A percentile compares a stretch with the other conserved stretches of the same genome.
Conservation (phyloP, 2,329 filamentous ascomycete genomes). For the Stromatinia cepivora region DNA sequence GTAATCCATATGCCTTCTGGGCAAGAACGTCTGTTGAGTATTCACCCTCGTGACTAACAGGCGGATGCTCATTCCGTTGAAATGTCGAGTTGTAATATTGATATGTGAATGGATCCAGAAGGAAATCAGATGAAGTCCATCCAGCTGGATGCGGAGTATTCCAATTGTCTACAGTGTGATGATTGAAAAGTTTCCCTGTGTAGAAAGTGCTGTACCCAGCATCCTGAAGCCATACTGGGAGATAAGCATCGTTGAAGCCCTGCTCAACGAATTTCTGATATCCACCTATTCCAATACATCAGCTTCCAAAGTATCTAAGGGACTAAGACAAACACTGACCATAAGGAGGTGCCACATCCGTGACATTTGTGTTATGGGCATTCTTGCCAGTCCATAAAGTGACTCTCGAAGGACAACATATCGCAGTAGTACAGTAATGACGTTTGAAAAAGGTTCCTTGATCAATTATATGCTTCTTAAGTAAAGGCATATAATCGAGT, state of each 20-base stretch:
- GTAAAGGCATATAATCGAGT: constrained; percentile 55
- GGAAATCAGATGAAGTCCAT: constrained; percentile 59
- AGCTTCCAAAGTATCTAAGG: constrained; percentile 31
- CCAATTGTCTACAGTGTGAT: constrained; percentile 61
- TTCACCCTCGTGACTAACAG: constrained; percentile 53
- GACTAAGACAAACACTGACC: constrained; percentile 41
- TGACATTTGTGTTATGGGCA: constrained; percentile 65
- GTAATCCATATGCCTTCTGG: constrained; percentile 57
- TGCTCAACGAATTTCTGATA: constrained; percentile 67
- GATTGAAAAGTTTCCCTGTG: constrained; percentile 70
- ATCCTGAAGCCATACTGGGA: constrained; percentile 70
- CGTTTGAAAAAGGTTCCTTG: constrained; percentile 56
- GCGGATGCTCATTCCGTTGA: constrained; percentile 58
- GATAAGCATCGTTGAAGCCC: constrained; percentile 65
- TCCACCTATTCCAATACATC: constrained; percentile 44
- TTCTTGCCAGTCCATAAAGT: constrained; percentile 61
- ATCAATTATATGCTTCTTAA: constrained; percentile 55
- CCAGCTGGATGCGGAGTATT: constrained; percentile 57
- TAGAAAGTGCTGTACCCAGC: constrained; percentile 72
- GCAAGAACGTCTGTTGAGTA: constrained; percentile 57
- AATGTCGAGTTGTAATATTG: constrained; percentile 66
- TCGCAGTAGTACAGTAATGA: constrained; percentile 61
- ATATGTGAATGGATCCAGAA: constrained; percentile 68
- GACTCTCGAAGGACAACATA: constrained; percentile 64
- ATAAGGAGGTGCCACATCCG: constrained; percentile 49